These are phyloP conservation scores for Lipomyces oligophaga DNA, from an alignment of 805 yeast species.

Conservation along the genomic window DNA sequence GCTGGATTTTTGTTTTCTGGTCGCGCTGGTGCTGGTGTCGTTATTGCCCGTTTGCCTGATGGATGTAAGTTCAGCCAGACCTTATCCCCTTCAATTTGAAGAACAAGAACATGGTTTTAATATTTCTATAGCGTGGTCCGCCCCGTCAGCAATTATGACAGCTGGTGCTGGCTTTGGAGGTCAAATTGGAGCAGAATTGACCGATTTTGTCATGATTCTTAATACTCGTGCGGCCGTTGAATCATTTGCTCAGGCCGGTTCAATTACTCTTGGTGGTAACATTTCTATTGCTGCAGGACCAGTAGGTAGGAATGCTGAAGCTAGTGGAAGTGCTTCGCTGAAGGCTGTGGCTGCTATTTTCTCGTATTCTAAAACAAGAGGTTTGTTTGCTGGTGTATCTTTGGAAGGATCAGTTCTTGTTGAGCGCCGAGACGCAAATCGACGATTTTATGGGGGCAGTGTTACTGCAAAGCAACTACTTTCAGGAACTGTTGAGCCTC, in stretches of 20 bases:
- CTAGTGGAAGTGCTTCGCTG: constrained; percentile 89
- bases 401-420: constrained; percentile 92
- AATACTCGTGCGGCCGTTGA: constrained; percentile 86
- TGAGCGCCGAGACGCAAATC: constrained; percentile 96
- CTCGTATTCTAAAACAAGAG: constrained; percentile 92
- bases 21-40: constrained; percentile 95
- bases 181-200: constrained; percentile 91
- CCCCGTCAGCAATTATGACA: constrained; percentile 91
- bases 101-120: no score
- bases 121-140: constrained; percentile 81
- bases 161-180: constrained; percentile 99
- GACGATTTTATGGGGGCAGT: constrained; percentile 85
- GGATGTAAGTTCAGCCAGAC: constrained; percentile 43
- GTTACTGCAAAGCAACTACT: constrained; percentile 86
- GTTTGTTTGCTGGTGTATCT: constrained; percentile 95
- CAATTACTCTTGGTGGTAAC: constrained; percentile 92
- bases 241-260: constrained; percentile 89
- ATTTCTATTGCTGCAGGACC: constrained; percentile 97
- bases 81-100: neutral
- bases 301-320: constrained; percentile 94
- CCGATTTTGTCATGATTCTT: constrained; percentile 91
- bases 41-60: constrained; percentile 89
- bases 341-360: constrained; percentile 86
- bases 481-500: constrained; percentile 85
- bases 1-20: constrained; percentile 97